phyloP scores from a whole-genome alignment of 2,329 filamentous ascomycete genomes.

The Nannizzia gypsea region DNA sequence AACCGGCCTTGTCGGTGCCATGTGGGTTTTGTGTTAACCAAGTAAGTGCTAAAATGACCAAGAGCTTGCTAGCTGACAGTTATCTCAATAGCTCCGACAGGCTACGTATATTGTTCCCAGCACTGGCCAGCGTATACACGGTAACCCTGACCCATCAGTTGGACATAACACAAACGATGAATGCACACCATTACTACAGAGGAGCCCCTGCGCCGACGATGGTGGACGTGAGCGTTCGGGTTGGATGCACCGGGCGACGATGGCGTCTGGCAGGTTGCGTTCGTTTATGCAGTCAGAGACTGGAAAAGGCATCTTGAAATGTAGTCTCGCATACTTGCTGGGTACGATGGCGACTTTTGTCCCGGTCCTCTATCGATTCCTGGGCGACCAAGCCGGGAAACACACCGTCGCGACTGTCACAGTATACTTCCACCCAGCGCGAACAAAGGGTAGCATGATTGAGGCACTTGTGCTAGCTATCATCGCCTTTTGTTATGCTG shows the following conservation, averaged over 20 bases:
- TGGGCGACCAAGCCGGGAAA: constrained; percentile 80
- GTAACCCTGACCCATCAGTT: constrained; percentile 58
- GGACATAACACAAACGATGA: constrained; percentile 50
- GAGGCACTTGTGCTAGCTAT: constrained; percentile 69
- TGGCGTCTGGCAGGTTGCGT: constrained; percentile 36
- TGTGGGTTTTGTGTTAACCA: not conserved
- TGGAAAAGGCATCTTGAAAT: constrained; percentile 76
- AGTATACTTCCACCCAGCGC: constrained; percentile 86
- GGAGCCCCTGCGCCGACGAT: constrained; percentile 11
- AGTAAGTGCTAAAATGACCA: no score
- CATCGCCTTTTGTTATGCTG: constrained; percentile 66
- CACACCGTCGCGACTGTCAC: constrained; percentile 89
- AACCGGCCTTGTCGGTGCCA: not conserved
- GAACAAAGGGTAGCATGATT: constrained; percentile 78
- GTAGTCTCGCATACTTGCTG: constrained; percentile 76
- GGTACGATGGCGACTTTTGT: constrained; percentile 81
- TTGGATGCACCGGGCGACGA: constrained; percentile 22
- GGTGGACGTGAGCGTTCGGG: constrained; percentile 12
- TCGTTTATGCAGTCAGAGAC: constrained; percentile 57
- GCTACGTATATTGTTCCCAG: constrained; percentile 77
- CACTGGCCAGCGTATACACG: constrained; percentile 73
- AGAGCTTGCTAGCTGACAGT: not conserved
- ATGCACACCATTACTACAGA: constrained; percentile 25
- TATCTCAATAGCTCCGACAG: constrained; percentile 51
- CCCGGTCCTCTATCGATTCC: constrained; percentile 55